Evolutionary conservation across 2,329 filamentous ascomycete genomes (phyloP).

Genomic region (Truncatella angustata): DNA sequence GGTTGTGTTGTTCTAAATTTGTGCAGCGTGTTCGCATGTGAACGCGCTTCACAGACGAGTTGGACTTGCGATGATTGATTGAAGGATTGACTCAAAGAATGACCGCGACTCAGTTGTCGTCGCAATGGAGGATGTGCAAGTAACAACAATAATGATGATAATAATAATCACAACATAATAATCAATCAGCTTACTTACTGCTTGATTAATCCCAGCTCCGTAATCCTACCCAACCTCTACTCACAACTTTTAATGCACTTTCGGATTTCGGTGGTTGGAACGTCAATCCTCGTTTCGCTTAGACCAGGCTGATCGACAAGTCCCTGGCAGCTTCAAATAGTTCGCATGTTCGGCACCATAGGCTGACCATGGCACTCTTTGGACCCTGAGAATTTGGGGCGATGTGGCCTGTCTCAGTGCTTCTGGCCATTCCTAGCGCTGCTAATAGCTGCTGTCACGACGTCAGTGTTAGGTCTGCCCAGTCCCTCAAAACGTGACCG

Average conservation of each 20-base stretch:
- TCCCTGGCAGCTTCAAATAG: neutral
- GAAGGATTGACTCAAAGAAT: too few species aligned
- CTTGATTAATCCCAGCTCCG: neutral
- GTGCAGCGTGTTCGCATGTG: neutral
- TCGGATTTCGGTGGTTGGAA: neutral
- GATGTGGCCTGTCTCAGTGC: neutral
- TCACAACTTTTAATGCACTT: conserved; percentile 1
- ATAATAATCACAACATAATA: too few species aligned
- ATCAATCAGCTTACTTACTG: too few species aligned
- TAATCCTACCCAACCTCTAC: too few species aligned
- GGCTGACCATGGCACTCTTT: neutral
- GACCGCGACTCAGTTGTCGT: neutral
- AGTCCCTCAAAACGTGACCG: too few species aligned
- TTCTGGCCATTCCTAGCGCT: neutral
- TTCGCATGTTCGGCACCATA: neutral
- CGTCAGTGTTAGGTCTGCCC: neutral
- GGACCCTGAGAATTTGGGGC: neutral
- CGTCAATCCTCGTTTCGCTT: conserved; percentile 8
- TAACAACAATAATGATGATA: too few species aligned
- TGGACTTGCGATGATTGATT: neutral
- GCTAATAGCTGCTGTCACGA: neutral
- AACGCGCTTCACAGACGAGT: neutral
- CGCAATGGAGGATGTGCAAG: neutral
- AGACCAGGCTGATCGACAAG: neutral
- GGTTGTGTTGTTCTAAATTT: neutral